Base-by-base conservation (phyloP, 208 protist species). In the Leishmania lainsoni region DNA sequence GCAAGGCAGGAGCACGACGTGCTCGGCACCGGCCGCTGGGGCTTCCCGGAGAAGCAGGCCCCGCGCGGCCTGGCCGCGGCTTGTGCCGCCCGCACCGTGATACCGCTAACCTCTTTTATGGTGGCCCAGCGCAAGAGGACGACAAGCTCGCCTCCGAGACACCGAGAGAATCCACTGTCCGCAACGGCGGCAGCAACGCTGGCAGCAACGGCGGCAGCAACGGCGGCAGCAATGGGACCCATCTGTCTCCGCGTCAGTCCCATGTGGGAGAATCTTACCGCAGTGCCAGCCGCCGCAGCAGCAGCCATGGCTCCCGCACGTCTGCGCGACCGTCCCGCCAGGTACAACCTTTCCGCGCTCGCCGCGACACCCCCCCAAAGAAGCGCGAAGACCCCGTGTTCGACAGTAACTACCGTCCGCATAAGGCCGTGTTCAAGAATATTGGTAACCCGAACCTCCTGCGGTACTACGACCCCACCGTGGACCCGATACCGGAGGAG, bases 1-100 rank as follows among this genome's bases (percentile, higher is more conserved):
- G 93, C 93, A 10, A 95, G 92, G 82, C 84, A 86, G 54, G 90
- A 92, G 76, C 93, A 97, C 87, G 93, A 97, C 75, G 88, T 97
- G 54, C 88, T 97, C 69, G 90, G 93, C 59, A 93, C 87, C 63
- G 93, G 91, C 51, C 87, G 87, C 71, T 89, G 87, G 71, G 89
- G 89, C 51, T 86, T 91, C 63, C 76, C 84, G 65, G 87, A 92
- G 81, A 71, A 83, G 72, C 58, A 87, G 73, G 83, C 86, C 32
- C 73, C 59, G 35, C 82, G 81, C 72, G 87, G 90, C 59, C 66
- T 86, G 26, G 93, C 82, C 76, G 78, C 29, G 87, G 85, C 80
- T 75, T 56, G 49, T 91, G 86, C 81, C 90, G 83, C 76, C 88
- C 93, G 5, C 86, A 87, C 32, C 81, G 65, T 49, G 88, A 94